A percentile compares a stretch with the other conserved stretches of the same genome.
Conservation (phyloP, 2,329 filamentous ascomycete genomes). For the Phaeosphaeriaceae sp. region DNA sequence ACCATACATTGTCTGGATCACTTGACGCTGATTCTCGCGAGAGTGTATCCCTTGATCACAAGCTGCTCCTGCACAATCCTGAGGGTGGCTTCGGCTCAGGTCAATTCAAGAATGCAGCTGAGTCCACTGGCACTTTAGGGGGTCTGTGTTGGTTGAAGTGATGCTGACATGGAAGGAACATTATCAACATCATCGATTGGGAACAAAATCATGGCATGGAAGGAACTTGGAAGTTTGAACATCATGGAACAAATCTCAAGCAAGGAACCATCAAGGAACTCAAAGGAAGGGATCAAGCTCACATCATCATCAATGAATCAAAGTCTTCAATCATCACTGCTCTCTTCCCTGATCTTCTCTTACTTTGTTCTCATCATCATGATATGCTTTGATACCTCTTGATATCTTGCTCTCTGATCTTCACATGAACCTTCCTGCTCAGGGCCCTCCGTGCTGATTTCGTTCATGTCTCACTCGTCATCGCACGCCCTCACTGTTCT, state of each 20-base stretch:
- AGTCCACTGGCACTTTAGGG: too few relatives aligned
- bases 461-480: not conserved
- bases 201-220: conserved; percentile 1
- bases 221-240: too few relatives aligned
- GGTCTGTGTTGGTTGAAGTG: conserved; percentile 9
- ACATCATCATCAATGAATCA: conserved; percentile 9
- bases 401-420: not conserved
- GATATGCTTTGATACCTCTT: not conserved
- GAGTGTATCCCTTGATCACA: conserved; percentile 2
- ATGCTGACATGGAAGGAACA: conserved; percentile 1
- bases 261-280: not conserved
- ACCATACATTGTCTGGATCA: conserved; percentile 6
- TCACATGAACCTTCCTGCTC: not conserved
- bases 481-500: not conserved
- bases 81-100: conserved; percentile 14
- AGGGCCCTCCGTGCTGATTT: not conserved
- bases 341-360: not conserved
- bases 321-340: not conserved
- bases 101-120: conserved; percentile 17
- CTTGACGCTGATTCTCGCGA: not conserved
- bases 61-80: conserved; percentile 8
- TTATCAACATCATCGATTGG: not conserved
- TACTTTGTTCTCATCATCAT: not conserved
- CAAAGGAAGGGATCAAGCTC: not conserved
- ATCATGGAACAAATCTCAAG: not conserved